Evolutionary conservation across 805 yeast genomes (phyloP).

Genomic region (Candida sanyiensis): DNA sequence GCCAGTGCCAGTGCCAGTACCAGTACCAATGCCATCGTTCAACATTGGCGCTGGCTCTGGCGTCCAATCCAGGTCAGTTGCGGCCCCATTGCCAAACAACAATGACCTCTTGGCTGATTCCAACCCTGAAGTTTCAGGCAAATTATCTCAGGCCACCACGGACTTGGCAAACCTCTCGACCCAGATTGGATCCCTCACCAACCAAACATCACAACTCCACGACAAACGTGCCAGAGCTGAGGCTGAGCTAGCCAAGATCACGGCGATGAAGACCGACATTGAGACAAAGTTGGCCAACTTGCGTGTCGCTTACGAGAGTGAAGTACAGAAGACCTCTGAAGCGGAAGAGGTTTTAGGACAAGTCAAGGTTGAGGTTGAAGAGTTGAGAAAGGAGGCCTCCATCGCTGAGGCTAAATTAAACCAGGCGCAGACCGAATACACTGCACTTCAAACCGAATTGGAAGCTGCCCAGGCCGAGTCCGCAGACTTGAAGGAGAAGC

Average conservation of each 20-base stretch:
- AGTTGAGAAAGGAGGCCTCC: constrained; percentile 64
- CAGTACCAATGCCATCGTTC: background rate
- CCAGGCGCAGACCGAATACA: constrained; percentile 59
- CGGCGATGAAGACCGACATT: constrained; percentile 62
- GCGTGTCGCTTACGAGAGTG: constrained; percentile 69
- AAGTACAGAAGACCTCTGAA: constrained; percentile 67
- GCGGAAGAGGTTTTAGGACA: constrained; percentile 58
- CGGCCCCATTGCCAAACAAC: constrained; percentile 22
- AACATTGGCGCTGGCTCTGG: background rate
- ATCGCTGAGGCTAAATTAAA: constrained; percentile 75
- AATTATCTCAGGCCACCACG: constrained; percentile 71
- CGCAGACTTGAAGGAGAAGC: constrained; percentile 57
- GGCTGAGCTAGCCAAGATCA: constrained; percentile 65
- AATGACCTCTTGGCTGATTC: constrained; percentile 51
- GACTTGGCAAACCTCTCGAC: constrained; percentile 84
- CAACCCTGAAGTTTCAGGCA: constrained; percentile 48
- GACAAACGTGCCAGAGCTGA: constrained; percentile 71
- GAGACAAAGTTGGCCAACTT: constrained; percentile 63
- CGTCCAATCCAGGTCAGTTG: constrained; percentile 7
- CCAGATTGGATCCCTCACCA: constrained; percentile 72
- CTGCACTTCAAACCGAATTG: constrained; percentile 51
- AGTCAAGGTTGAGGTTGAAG: constrained; percentile 62
- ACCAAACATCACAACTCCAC: constrained; percentile 65
- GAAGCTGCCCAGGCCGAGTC: constrained; percentile 69
- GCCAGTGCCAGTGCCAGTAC: constrained; percentile 7